Evolutionary conservation across 208 protist genomes (phyloP).

Genomic region (Leishmania mexicana): DNA sequence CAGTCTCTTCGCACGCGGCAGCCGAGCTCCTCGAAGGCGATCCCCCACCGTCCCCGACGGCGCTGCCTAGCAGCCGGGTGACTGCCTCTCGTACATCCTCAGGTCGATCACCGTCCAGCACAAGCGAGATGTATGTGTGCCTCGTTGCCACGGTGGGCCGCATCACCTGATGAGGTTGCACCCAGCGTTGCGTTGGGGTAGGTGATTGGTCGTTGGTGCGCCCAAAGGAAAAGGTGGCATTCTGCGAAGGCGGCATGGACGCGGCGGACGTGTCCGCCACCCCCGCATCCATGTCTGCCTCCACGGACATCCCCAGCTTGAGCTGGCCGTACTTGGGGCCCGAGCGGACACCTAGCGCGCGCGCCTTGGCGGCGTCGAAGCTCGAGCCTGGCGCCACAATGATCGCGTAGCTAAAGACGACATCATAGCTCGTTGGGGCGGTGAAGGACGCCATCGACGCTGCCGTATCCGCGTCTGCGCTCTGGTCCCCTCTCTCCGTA

Average conservation of each 20-base stretch:
- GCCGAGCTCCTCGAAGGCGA: not conserved
- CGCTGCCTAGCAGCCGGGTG: conserved; percentile 36
- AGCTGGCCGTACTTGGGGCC: conserved; percentile 76
- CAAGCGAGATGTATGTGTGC: conserved; percentile 67
- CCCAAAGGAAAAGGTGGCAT: not conserved
- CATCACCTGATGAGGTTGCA: conserved; percentile 68
- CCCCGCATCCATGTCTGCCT: conserved; percentile 23
- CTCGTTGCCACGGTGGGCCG: conserved; percentile 52
- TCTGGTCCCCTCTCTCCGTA: not conserved
- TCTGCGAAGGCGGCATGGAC: not conserved
- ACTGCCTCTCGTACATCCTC: conserved; percentile 53
- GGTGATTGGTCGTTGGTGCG: not conserved
- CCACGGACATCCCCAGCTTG: conserved; percentile 61
- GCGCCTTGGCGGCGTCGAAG: conserved; percentile 63
- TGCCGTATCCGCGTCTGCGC: not conserved
- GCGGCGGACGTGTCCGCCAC: not conserved
- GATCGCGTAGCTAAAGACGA: conserved; percentile 64
- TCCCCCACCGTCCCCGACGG: not conserved
- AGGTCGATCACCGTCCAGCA: conserved; percentile 64
- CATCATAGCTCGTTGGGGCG: conserved; percentile 8
- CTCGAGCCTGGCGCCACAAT: conserved; percentile 44
- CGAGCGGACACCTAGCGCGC: conserved; percentile 56
- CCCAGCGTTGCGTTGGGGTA: conserved; percentile 6
- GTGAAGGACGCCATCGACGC: not conserved
- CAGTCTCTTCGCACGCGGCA: not conserved